These are phyloP conservation scores for Penicillium canariense DNA, from an alignment of 495 filamentous ascomycete species.

Conservation along the genomic window DNA sequence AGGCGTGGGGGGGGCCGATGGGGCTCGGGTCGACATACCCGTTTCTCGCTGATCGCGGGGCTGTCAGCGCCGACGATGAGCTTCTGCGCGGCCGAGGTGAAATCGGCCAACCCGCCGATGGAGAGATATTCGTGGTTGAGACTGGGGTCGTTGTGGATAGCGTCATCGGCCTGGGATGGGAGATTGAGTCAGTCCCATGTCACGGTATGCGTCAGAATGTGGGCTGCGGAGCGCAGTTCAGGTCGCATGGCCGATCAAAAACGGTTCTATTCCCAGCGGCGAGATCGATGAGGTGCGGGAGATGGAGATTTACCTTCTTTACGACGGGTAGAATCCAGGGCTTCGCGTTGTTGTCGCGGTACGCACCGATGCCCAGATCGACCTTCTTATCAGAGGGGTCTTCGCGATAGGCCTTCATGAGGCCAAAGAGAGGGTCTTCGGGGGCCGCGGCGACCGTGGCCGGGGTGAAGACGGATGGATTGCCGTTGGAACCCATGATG, in stretches of 20 bases:
- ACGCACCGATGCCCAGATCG: constrained; percentile 94
- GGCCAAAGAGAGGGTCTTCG: constrained; percentile 91
- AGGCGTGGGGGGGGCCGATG: background rate
- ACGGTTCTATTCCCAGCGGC: no score
- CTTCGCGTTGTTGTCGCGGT: constrained; percentile 91
- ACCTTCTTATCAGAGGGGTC: constrained; percentile 86
- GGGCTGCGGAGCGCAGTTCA: background rate
- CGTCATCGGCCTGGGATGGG: constrained; percentile 72
- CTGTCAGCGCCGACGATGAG: constrained; percentile 80
- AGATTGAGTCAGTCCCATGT: background rate
- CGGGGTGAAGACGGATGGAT: constrained; percentile 69
- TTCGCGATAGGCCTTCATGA: constrained; percentile 83
- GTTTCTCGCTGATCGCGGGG: constrained; percentile 78
- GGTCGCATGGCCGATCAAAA: no score
- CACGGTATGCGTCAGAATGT: background rate
- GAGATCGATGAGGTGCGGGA: no score
- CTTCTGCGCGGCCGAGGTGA: constrained; percentile 85
- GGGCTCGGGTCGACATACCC: constrained; percentile 48
- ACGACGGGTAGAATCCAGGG: constrained; percentile 98
- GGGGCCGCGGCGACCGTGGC: constrained; percentile 85
- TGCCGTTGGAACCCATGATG: constrained; percentile 43
- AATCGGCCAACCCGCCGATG: constrained; percentile 81
- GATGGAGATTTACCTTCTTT: constrained; percentile 66
- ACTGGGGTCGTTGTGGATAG: constrained; percentile 79
- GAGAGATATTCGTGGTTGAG: constrained; percentile 98